A percentile compares a stretch with the other conserved stretches of the same genome.
These are phyloP conservation scores for Aspergillus carlsbadensis DNA, from an alignment of 495 filamentous ascomycete genomes.

Conservation along the genomic window DNA sequence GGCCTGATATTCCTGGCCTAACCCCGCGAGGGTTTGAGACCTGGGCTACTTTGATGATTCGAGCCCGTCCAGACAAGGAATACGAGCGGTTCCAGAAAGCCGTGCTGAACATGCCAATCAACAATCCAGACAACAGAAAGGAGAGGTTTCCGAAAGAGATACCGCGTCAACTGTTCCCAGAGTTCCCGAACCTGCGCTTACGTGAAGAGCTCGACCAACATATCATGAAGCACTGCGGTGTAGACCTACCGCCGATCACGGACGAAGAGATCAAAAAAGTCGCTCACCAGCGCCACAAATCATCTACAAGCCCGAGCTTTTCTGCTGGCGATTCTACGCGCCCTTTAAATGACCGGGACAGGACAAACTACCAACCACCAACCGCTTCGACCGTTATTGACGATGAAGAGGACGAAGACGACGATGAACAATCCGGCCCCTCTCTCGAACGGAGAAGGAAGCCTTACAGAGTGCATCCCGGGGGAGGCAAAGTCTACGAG, in stretches of 20 bases:
- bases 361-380: constrained; percentile 44
- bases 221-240: constrained; percentile 46
- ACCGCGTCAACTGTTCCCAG: constrained; percentile 69
- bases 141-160: constrained; percentile 81
- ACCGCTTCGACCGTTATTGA: constrained; percentile 45
- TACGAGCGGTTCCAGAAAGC: constrained; percentile 71
- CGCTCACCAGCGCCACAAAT: constrained; percentile 20
- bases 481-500: constrained; percentile 55
- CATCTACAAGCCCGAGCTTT: constrained; percentile 19
- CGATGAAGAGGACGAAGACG: constrained; percentile 41
- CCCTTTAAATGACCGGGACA: constrained; percentile 51
- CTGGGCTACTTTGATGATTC: constrained; percentile 75
- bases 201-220: constrained; percentile 44
- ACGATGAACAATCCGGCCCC: constrained; percentile 37
- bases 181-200: constrained; percentile 32
- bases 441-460: constrained; percentile 61
- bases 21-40: constrained; percentile 76
- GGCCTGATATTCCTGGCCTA: constrained; percentile 71
- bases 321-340: constrained; percentile 21
- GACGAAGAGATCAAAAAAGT: constrained; percentile 38
- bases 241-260: constrained; percentile 46
- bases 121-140: constrained; percentile 65
- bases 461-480: constrained; percentile 56
- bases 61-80: constrained; percentile 77
- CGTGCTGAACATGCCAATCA: constrained; percentile 72